A percentile compares a stretch with the other conserved stretches of the same genome.
phyloP scores from a whole-genome alignment of 495 filamentous ascomycete genomes.

The Podospora sp. region DNA sequence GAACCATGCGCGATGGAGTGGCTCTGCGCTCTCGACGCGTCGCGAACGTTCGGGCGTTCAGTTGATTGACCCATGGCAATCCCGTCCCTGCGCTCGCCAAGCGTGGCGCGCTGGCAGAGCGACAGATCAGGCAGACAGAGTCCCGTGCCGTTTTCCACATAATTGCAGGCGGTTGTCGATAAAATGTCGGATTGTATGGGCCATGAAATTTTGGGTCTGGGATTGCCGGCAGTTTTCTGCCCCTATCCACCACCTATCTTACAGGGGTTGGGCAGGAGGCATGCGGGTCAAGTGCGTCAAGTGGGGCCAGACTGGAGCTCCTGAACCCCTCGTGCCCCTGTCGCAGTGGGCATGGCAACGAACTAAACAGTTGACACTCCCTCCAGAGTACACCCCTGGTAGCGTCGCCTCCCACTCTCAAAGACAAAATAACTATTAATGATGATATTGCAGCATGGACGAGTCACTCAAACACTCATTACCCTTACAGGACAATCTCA shows the following conservation, averaged over 20 bases:
- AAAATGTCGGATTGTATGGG: neutral
- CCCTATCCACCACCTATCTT: slow-evolving; percentile 17
- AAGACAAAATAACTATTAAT: too few relatives aligned
- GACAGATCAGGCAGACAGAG: slow-evolving; percentile 41
- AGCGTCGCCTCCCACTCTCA: too few relatives aligned
- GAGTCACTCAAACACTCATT: neutral
- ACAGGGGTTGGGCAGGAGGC: neutral
- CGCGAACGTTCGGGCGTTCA: slow-evolving; percentile 32
- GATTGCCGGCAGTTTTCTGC: slow-evolving; percentile 15
- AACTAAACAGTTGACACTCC: too few relatives aligned
- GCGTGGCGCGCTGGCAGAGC: slow-evolving; percentile 25
- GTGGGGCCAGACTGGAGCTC: too few relatives aligned
- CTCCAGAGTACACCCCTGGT: too few relatives aligned
- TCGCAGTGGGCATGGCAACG: too few relatives aligned
- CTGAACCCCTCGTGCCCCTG: neutral
- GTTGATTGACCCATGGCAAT: slow-evolving; percentile 39
- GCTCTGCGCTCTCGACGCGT: slow-evolving; percentile 39
- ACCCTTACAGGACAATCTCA: neutral
- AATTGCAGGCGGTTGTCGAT: neutral
- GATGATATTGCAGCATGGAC: neutral
- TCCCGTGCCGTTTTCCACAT: slow-evolving; percentile 40
- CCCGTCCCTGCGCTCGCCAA: slow-evolving; percentile 17
- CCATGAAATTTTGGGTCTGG: neutral
- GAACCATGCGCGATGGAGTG: slow-evolving; percentile 70
- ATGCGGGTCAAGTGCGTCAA: too few relatives aligned